Base-by-base conservation (phyloP, 1,284 basidiomycete genomes). In the Polyporus tsugae region DNA sequence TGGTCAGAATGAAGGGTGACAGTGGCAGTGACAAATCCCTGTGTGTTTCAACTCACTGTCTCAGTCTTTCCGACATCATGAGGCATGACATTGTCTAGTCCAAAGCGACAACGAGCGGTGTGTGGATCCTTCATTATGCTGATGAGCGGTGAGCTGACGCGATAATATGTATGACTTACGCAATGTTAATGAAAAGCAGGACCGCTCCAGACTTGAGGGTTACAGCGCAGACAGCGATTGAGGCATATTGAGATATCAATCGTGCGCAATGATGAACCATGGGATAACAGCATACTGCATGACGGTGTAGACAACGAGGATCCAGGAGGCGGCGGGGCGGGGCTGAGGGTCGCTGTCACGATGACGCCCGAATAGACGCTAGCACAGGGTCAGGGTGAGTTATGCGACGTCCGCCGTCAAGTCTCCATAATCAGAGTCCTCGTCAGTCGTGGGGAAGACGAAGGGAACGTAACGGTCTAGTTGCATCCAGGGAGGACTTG, bases 101-200 rank as follows among this genome's bases (percentile, higher is more conserved):
- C 17, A 55, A 35, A 55, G 33, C 33, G 52, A 35, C 52, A 55
- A 55, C 33, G 52, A 55, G 17, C 52, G 52, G 52, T 55, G 13
- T 29, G 52, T 35, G 29, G 33, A 52, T 13, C 46, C 22, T 22
- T 25, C 22, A 25, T 7, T 25, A 25, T 52, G 46, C 5, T 35
- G 17, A 35, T 55, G 52, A 55, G 52, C 25, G 52, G 33, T 19
- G 33, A 35, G 29, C 52, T 55, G 33, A 35, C 29, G 15, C 19
- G 15, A 33, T 17, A 33, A 29, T 35, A 55, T 0, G 29, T 10
- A 29, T 17, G 33, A 55, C 52, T 55, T 55, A 55, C 52, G 33
- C 29, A 55, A 55, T 33, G 11, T 22, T 19, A 19, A 35, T 7
- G 10, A 29, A 33, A 55, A 52, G 22, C 25, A 29, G 17, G 7